These are phyloP conservation scores for Myriosclerotinia scirpicola DNA, from an alignment of 2,329 filamentous ascomycete genomes.

Conservation along the genomic window DNA sequence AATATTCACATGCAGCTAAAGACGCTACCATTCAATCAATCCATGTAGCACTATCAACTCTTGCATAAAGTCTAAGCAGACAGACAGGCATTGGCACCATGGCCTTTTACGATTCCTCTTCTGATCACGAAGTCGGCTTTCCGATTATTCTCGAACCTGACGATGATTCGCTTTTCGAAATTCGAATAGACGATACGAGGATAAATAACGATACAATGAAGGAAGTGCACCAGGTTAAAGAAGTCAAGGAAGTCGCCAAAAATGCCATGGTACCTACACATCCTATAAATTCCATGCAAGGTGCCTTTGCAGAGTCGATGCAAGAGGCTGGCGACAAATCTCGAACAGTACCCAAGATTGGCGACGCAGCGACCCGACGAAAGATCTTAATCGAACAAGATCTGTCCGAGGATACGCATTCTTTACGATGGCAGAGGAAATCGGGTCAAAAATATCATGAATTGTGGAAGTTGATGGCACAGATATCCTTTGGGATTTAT, in stretches of 20 bases:
- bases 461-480: conserved; percentile 83
- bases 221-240: conserved; percentile 29
- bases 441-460: conserved; percentile 80
- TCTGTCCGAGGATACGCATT: conserved; percentile 69
- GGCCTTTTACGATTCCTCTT: conserved; percentile 31
- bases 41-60: conserved; percentile 23
- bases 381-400: conserved; percentile 67
- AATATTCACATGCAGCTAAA: conserved; percentile 23
- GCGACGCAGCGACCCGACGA: conserved; percentile 61
- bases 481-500: conserved; percentile 92
- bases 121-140: conserved; percentile 25
- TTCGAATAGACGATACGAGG: conserved; percentile 23
- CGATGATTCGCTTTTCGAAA: conserved; percentile 22
- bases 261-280: conserved; percentile 51
- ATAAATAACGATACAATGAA: conserved; percentile 34
- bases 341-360: conserved; percentile 52
- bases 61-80: conserved; percentile 23
- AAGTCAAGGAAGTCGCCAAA: not conserved
- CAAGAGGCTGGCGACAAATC: conserved; percentile 62
- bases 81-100: conserved; percentile 22
- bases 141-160: conserved; percentile 33
- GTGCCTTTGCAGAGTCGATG: conserved; percentile 80
- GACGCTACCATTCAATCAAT: conserved; percentile 9
- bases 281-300: conserved; percentile 74
- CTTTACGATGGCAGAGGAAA: conserved; percentile 72